A percentile compares a stretch with the other conserved stretches of the same genome.
Conservation (phyloP, 352 stramenopile species). For the Discostella stelligera region DNA sequence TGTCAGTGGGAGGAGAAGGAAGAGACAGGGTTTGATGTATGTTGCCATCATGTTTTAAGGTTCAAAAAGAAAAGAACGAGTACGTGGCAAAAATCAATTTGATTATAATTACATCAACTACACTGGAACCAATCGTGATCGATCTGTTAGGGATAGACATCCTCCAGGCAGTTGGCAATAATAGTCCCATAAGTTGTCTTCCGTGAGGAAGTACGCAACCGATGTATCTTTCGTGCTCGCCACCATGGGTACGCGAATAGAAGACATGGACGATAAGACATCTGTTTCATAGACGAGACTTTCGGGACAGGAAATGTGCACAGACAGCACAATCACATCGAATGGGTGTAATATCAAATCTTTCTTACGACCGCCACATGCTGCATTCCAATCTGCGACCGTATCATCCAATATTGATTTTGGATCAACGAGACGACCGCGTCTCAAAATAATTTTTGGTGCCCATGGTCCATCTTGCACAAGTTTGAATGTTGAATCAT, state of each 20-base stretch:
- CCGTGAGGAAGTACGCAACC: constrained; percentile 37
- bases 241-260: constrained; percentile 40
- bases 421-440: not conserved
- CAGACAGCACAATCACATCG: constrained; percentile 44
- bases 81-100: too few species aligned
- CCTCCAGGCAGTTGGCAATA: constrained; percentile 48
- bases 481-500: constrained; percentile 36
- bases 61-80: not conserved
- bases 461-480: constrained; percentile 43
- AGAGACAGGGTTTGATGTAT: not conserved
- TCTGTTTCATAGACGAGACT: constrained; percentile 49
- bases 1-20: constrained; percentile 6
- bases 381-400: constrained; percentile 13
- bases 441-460: constrained; percentile 28
- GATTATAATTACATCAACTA: constrained; percentile 16
- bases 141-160: constrained; percentile 52
- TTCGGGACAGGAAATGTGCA: constrained; percentile 42
- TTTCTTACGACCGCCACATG: not conserved
- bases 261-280: constrained; percentile 44
- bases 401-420: constrained; percentile 12
- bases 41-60: not conserved
- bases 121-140: constrained; percentile 40
- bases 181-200: constrained; percentile 54
- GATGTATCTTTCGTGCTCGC: constrained; percentile 12
- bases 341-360: constrained; percentile 42